Base-by-base conservation (phyloP, 257 asterid species). In the Eucommia ulmoides region DNA sequence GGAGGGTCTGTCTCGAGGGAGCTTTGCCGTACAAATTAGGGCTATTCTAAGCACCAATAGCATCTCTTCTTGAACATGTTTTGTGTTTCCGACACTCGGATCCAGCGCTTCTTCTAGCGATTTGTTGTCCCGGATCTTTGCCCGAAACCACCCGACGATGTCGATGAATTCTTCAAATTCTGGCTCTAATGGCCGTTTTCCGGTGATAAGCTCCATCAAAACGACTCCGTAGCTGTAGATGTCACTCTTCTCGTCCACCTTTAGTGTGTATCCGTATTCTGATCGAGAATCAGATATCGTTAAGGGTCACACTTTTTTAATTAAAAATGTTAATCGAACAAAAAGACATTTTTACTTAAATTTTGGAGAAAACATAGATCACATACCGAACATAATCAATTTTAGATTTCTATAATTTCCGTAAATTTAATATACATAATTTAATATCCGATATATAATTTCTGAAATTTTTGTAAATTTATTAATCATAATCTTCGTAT, bases 171-270 rank as follows among this genome's bases (percentile, higher is more conserved):
- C 76, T 33, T 84, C 88, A 1, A 85, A 82, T 65, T 65, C 83
- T 1, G 87, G 73, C 56, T 81, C 87, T 51, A 81, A 50, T 24
- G 87, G 80, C 63, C 53, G 64, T 69, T 65, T 78, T 12, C 93
- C 84, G 0, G 78, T 73, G 8, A 81, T 67, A 51, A 81, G 87
- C 59, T 81, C 84, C 93, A 78, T 73, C 3, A 81, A 70, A 29
- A 81, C 84, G 7, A 81, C 93, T n/a, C 93, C 93, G 14, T 73
- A 81, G 72, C 93, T 78, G 73, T 81, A 81, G 19, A 81, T 73
- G 26, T 81, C 84, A 17, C 78, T 81, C 68, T 71, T 81, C 60
- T 81, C 88, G 22, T 81, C 88, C 6, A 81, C 82, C 63, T 81
- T 75, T 44, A 75, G 24, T 0, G 84, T 69, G 62, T 78, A 81